Conservation (phyloP, 2,329 filamentous ascomycete species). For the Fusarium longipes region DNA sequence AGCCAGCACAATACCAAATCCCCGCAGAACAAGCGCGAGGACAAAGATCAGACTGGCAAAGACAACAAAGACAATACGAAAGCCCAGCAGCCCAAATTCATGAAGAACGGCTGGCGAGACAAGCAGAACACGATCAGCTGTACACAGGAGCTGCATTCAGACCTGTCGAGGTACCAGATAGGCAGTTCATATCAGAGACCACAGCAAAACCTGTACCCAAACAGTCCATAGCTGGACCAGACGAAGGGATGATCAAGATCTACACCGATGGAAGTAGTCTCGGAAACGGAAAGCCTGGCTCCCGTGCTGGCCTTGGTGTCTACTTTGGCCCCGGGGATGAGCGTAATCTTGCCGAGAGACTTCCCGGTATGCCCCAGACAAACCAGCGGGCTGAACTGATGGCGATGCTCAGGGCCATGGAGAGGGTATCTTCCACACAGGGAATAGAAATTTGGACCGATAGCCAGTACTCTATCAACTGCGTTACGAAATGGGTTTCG, state of each 20-base stretch:
- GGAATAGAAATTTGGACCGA: slow-evolving; percentile 86
- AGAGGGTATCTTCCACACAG: slow-evolving; percentile 75
- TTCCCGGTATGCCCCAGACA: slow-evolving; percentile 81
- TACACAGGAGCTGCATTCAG: slow-evolving; percentile 18
- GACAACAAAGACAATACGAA: slow-evolving; percentile 1
- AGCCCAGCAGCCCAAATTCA: slow-evolving; percentile 26
- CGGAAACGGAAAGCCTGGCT: slow-evolving; percentile 66
- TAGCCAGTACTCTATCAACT: slow-evolving; percentile 90
- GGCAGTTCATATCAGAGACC: slow-evolving; percentile 40
- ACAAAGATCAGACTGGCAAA: not conserved
- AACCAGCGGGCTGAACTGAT: slow-evolving; percentile 97
- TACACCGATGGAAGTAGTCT: slow-evolving; percentile 73
- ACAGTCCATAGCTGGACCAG: not conserved
- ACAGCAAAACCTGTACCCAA: slow-evolving; percentile 39
- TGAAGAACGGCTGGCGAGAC: not conserved
- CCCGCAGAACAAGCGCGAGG: slow-evolving; percentile 31
- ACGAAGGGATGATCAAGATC: slow-evolving; percentile 49
- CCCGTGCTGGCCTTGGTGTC: slow-evolving; percentile 71
- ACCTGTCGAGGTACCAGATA: slow-evolving; percentile 38
- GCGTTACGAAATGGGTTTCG: slow-evolving; percentile 83
- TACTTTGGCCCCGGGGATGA: slow-evolving; percentile 69
- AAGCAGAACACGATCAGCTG: not conserved
- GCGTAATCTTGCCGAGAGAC: slow-evolving; percentile 78
- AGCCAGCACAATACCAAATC: slow-evolving; percentile 13
- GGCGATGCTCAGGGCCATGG: slow-evolving; percentile 84